Evolutionary conservation across 305 asterid species (phyloP), one percentile per base, ranked within the genome.

Genomic region (Withania somnifera): DNA sequence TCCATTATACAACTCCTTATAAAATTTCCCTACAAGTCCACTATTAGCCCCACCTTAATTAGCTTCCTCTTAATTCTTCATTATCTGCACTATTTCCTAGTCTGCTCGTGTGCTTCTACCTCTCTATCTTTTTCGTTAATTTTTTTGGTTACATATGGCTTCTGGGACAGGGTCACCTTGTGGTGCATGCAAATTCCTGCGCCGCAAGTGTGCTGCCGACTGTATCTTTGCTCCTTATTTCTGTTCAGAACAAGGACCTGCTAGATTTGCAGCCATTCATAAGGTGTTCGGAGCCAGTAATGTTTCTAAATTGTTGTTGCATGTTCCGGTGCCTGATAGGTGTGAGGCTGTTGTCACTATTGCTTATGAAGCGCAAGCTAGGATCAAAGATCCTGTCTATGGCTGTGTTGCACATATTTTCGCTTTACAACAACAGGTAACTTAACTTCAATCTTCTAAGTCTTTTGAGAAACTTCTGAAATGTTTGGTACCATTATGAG

Each of bases 261-360:
- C 91, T 1, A 83, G 92, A 11, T 92, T 92, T 52, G 95, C 95
- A 0, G 95, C 94, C 34, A 90, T 92, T 9, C 97, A 92, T 80
- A 92, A 91, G 83, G 95, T 92, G 77, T 92, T 92, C 61, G 97
- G 97, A 1, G 97, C 97, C 0, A 92, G 97, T 90, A 92, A 92
- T 24, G 94, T 91, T 5, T 91, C 97, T 1, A 92, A 92, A 71
- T 79, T 92, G 47, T 71, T 92, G 58, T 78, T 86, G 53, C 95
- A 91, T 77, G 86, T 92, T 20, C 94, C 95, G 0, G 91, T 84
- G 1, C 84, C 84, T 7, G 93, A 92, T 26, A 86, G 97, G 1
- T 87, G 89, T 17, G 97, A 92, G 63, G 93, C 95, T 3, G 95
- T 92, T 19, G 92, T 89, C 56, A 90, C 97, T 50, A 91, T 92